Base-by-base conservation (phyloP, 106 monocot genomes). In the Phalaenopsis aphrodite region DNA sequence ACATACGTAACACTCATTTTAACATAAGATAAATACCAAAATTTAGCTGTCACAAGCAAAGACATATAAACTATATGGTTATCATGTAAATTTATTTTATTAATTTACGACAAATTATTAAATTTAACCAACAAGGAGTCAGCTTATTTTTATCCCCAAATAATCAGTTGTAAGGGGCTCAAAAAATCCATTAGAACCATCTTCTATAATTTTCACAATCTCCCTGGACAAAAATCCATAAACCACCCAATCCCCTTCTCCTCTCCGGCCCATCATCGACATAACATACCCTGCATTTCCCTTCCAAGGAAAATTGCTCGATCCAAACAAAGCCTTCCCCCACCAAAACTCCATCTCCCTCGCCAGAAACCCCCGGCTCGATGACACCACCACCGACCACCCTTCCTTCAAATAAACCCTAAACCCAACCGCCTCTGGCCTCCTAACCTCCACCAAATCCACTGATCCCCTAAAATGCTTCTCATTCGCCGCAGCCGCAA, bases 241-340 rank as follows among this genome's bases (percentile, higher is more conserved):
- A 12, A 95, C 86, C 15, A 95, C 82, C 95, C 95, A 95, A 45
- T 89, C 93, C 10, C 90, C 90, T 16, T 79, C 76, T 17, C 83
- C 88, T 7, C 24, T 78, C 10, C 76, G 30, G 72, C 90, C 86
- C 2, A 89, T 90, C 86, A 95, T 93, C 39, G 95, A 93, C 95
- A 95, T 95, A 67, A 95, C 84, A 55, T 93, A 93, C 46, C 89
- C 90, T 8, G 90, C 82, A 24, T 71, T 68, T 7, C 86, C 84
- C 2, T 81, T 82, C 92, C 90, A 93, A 1, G 88, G 90, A 73
- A 92, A 95, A 81, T 91, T 85, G 85, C 93, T 93, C 46, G 92
- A 93, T 10, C 83, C 92, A 68, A 95, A 85, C 75, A 66, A 84
- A 41, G 92, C 79, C 76, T 47, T 79, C 17, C 95, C 95, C 95